Percentiles rank a stretch among this genome's conserved stretches.
Conservation (phyloP, 2,329 filamentous ascomycete species). For the Scleromitrula shiraiana region DNA sequence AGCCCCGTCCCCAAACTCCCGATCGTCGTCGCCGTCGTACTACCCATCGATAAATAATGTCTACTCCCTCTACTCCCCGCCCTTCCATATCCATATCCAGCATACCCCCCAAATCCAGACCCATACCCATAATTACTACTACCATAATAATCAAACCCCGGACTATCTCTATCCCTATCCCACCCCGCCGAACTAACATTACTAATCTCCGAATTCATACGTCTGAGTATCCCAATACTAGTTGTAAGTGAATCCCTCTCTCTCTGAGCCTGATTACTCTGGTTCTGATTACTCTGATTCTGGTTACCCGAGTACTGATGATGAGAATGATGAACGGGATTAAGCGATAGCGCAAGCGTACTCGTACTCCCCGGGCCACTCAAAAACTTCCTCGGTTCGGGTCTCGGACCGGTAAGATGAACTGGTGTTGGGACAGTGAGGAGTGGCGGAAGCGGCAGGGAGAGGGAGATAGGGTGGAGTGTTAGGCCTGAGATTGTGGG, state of each 20-base stretch:
- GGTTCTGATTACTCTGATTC: too few species aligned
- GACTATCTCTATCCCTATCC: background rate
- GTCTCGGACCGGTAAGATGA: constrained; percentile 16
- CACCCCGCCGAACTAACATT: background rate
- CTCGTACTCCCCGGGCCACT: too few species aligned
- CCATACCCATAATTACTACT: too few species aligned
- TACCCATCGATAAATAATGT: background rate
- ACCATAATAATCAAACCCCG: too few species aligned
- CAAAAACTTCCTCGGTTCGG: constrained; percentile 9
- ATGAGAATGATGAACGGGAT: background rate
- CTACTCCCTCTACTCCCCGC: background rate
- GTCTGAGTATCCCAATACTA: constrained; percentile 8
- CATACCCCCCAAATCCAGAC: background rate
- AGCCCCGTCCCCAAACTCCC: too few species aligned
- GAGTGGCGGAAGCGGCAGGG: constrained; percentile 14
- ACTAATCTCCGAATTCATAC: constrained; percentile 12
- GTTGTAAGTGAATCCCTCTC: constrained; percentile 4
- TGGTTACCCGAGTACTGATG: too few species aligned
- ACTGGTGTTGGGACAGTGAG: constrained; percentile 16
- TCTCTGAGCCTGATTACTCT: too few species aligned
- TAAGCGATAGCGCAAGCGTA: too few species aligned
- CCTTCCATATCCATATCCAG: background rate
- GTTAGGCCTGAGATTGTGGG: background rate
- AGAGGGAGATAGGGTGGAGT: constrained; percentile 4
- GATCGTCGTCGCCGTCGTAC: too few species aligned